A percentile compares a stretch with the other conserved stretches of the same genome.
phyloP scores from a whole-genome alignment of 176 grass and related monocot species.

The Ananas comosus region DNA sequence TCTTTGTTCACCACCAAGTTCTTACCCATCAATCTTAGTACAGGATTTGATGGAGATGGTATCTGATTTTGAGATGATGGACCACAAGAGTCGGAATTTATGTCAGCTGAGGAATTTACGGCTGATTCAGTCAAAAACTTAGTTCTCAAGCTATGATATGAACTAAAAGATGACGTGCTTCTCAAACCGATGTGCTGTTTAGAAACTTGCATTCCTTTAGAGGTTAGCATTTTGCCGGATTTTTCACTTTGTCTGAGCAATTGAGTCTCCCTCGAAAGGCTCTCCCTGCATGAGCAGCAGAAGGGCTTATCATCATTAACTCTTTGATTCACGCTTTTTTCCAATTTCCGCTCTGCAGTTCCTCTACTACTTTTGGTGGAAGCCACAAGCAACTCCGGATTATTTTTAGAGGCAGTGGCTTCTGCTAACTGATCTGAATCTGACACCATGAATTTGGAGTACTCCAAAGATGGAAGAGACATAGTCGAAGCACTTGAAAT shows the following conservation, averaged over 20 bases:
- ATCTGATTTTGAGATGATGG: slow-evolving; percentile 38
- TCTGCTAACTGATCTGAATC: slow-evolving; percentile 11
- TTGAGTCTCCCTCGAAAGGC: slow-evolving; percentile 45
- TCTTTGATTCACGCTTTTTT: slow-evolving; percentile 26
- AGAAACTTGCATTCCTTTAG: slow-evolving; percentile 43
- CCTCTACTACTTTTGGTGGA: slow-evolving; percentile 20
- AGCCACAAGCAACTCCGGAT: slow-evolving; percentile 12
- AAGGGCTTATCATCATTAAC: slow-evolving; percentile 35
- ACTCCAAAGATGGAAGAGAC: slow-evolving; percentile 4
- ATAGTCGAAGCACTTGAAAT: background rate
- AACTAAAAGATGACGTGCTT: slow-evolving; percentile 52
- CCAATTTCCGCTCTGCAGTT: slow-evolving; percentile 25
- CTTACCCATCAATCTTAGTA: slow-evolving; percentile 92
- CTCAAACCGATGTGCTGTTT: slow-evolving; percentile 59
- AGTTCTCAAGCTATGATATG: slow-evolving; percentile 46
- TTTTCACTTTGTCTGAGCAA: slow-evolving; percentile 19
- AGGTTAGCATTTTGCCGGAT: slow-evolving; percentile 19
- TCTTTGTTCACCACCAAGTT: slow-evolving; percentile 88
- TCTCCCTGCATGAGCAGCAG: slow-evolving; percentile 64
- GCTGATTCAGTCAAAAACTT: slow-evolving; percentile 28
- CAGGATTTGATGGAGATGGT: slow-evolving; percentile 56
- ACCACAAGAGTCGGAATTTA: slow-evolving; percentile 25
- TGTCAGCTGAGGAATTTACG: slow-evolving; percentile 22
- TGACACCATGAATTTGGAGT: slow-evolving; percentile 24
- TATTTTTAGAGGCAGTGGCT: background rate